Evolutionary conservation across 306 rosid genomes (phyloP).

Genomic region (Vicia faba): DNA sequence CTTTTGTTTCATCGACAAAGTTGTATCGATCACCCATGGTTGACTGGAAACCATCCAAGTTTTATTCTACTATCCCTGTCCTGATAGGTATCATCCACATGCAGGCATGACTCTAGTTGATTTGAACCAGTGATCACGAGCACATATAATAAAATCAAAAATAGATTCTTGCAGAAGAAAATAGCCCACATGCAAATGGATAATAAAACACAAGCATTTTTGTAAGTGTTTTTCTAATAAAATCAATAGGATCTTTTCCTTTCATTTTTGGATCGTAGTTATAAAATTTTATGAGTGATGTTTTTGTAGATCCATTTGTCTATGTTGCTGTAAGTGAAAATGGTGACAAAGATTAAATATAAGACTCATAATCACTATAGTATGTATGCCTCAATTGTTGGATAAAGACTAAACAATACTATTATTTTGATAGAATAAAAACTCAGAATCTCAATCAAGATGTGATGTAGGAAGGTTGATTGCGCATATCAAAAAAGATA

Average conservation of each 20-base stretch:
- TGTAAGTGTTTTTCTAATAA: not conserved
- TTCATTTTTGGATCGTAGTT: not conserved
- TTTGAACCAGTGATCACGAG: conserved; percentile 92
- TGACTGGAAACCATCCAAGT: conserved; percentile 58
- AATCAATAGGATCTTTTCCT: not conserved
- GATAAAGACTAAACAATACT: too few relatives aligned
- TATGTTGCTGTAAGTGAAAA: too few relatives aligned
- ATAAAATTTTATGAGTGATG: not conserved
- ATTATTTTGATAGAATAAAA: too few relatives aligned
- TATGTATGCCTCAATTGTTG: too few relatives aligned
- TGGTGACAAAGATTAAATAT: too few relatives aligned
- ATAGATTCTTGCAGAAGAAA: conserved; percentile 94
- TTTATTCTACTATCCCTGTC: conserved; percentile 70
- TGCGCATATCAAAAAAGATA: too few relatives aligned
- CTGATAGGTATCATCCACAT: conserved; percentile 96
- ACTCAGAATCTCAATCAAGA: too few relatives aligned
- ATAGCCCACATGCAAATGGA: conserved; percentile 61
- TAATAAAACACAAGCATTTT: conserved; percentile 2
- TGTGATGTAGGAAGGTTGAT: too few relatives aligned
- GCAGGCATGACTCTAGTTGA: conserved; percentile 91
- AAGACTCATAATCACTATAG: too few relatives aligned
- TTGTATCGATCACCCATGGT: conserved; percentile 83
- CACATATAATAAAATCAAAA: conserved; percentile 95
- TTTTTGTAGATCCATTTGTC: too few relatives aligned
- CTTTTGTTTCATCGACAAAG: too few relatives aligned